These are phyloP conservation scores for Chimonanthus salicifolius DNA, from an alignment of 164 flowering plant species.

Conservation along the genomic window DNA sequence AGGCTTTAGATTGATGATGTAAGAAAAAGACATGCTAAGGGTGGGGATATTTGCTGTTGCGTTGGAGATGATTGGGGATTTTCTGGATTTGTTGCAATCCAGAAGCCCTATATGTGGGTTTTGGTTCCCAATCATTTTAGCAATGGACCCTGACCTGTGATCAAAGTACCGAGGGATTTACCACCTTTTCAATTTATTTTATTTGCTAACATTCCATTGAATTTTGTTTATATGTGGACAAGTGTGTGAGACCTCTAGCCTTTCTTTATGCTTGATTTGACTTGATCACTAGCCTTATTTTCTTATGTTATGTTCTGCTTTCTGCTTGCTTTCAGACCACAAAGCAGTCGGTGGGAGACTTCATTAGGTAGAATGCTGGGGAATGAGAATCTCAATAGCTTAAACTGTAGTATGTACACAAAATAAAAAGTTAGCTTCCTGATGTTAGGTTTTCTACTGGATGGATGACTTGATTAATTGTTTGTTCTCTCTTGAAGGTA, in stretches of 20 bases:
- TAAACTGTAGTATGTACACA: slow-evolving; percentile 48
- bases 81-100: no score
- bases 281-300: neutral
- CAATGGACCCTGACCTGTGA: no score
- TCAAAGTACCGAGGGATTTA: no score
- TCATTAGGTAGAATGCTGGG: slow-evolving; percentile 62
- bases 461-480: neutral
- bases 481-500: slow-evolving; percentile 20
- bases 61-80: no score
- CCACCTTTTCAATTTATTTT: no score
- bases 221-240: neutral
- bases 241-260: neutral
- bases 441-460: slow-evolving; percentile 1
- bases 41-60: no score
- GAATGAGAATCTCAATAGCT: slow-evolving; percentile 53
- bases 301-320: neutral
- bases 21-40: no score
- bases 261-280: neutral
- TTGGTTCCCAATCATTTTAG: no score
- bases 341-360: slow-evolving; percentile 73
- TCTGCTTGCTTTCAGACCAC: slow-evolving; percentile 18
- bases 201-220: neutral
- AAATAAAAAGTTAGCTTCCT: neutral
- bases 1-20: no score
- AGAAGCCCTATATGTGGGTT: no score